These are phyloP conservation scores for Epicoccum sorghinum DNA, from an alignment of 2,329 filamentous ascomycete genomes.

Conservation along the genomic window DNA sequence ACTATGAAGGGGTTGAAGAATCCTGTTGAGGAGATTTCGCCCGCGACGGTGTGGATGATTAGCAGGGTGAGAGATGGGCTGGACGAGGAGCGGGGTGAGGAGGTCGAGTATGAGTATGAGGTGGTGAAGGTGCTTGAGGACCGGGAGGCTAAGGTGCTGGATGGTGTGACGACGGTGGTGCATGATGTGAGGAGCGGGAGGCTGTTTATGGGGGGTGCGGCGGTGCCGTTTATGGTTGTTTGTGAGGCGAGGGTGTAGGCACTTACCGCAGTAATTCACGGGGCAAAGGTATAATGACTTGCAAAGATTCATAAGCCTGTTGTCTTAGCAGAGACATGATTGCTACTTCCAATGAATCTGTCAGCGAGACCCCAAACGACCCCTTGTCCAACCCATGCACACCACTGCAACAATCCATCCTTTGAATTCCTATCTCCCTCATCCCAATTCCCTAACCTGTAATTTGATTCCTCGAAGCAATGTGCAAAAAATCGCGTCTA, in stretches of 20 bases:
- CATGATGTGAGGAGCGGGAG: constrained; percentile 36
- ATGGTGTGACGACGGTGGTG: constrained; percentile 30
- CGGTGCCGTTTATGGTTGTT: constrained; percentile 14
- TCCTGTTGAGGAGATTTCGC: constrained; percentile 20
- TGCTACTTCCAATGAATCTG: too few species aligned
- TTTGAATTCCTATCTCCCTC: too few species aligned
- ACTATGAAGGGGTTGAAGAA: constrained; percentile 19
- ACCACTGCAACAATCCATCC: too few species aligned
- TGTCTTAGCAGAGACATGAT: too few species aligned
- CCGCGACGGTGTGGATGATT: constrained; percentile 31
- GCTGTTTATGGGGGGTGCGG: constrained; percentile 30
- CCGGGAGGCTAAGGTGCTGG: constrained; percentile 25
- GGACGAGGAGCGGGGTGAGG: neutral
- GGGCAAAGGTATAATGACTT: too few species aligned
- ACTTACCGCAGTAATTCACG: too few species aligned
- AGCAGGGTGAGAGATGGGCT: constrained; percentile 12
- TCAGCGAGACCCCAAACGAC: too few species aligned
- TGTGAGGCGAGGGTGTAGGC: constrained; percentile 3
- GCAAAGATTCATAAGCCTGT: too few species aligned
- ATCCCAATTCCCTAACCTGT: too few species aligned
- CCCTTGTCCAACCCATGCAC: too few species aligned
- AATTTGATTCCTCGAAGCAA: too few species aligned
- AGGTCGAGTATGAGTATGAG: constrained; percentile 20
- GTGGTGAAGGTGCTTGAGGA: constrained; percentile 39
- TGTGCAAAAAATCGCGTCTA: too few species aligned